Percentiles rank a stretch among this genome's conserved stretches.
Conservation (phyloP, 768 basidiomycete species). For the Paxillus involutus region DNA sequence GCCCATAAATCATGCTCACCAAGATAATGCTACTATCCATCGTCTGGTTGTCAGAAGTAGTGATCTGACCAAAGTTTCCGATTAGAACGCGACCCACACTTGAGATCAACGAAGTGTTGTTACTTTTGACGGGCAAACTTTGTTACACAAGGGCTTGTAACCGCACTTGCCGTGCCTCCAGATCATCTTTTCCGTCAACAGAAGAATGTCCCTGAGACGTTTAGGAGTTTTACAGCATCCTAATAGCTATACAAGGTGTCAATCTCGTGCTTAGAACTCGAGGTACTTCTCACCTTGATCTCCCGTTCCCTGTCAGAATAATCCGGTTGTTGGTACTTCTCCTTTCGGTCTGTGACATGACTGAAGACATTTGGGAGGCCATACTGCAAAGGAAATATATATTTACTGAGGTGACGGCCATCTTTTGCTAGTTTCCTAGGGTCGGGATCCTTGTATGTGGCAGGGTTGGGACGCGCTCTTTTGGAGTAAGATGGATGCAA, state of each 20-base stretch:
- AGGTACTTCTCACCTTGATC: slow-evolving; percentile 52
- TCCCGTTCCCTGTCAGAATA: slow-evolving; percentile 65
- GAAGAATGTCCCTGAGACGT: slow-evolving; percentile 57
- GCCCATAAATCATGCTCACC: slow-evolving; percentile 34
- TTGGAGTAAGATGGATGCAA: slow-evolving; percentile 44
- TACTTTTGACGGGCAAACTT: slow-evolving; percentile 80
- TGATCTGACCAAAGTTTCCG: slow-evolving; percentile 33
- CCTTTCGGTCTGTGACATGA: slow-evolving; percentile 17
- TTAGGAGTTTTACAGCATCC: slow-evolving; percentile 71
- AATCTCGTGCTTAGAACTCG: not conserved
- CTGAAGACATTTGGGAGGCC: slow-evolving; percentile 61
- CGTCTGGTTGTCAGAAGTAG: slow-evolving; percentile 35
- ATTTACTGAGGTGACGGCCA: slow-evolving; percentile 70
- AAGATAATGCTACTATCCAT: slow-evolving; percentile 67
- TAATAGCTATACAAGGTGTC: slow-evolving; percentile 24
- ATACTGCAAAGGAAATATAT: slow-evolving; percentile 84
- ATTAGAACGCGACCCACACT: not conserved
- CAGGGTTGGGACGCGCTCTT: slow-evolving; percentile 26
- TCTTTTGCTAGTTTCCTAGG: slow-evolving; percentile 45
- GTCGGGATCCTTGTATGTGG: slow-evolving; percentile 43
- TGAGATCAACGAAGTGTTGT: not conserved
- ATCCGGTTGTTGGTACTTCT: slow-evolving; percentile 42
- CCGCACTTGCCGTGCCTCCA: slow-evolving; percentile 68
- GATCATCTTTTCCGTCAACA: slow-evolving; percentile 58
- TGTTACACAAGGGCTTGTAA: slow-evolving; percentile 63